phyloP scores from a whole-genome alignment of 352 stramenopile genomes.

The Albugo candida region DNA sequence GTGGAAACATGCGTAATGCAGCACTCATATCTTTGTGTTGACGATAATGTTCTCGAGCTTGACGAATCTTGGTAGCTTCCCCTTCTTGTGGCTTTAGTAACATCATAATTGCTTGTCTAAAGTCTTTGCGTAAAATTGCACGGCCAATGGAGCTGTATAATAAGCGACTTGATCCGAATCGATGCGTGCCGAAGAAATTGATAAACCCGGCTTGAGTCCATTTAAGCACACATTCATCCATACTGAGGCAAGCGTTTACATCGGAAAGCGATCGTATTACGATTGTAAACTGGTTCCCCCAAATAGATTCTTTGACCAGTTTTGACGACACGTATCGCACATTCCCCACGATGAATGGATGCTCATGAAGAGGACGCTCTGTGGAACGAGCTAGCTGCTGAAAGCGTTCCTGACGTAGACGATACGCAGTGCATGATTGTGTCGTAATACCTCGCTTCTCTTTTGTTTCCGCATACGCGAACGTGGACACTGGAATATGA shows the following conservation, averaged over 20 bases:
- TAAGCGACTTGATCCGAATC: slow-evolving; percentile 83
- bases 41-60: slow-evolving; percentile 57
- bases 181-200: slow-evolving; percentile 95
- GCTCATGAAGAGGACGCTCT: slow-evolving; percentile 30
- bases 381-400: slow-evolving; percentile 21
- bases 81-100: slow-evolving; percentile 76
- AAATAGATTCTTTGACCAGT: slow-evolving; percentile 72
- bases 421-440: slow-evolving; percentile 87
- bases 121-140: slow-evolving; percentile 86
- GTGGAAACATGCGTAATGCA: slow-evolving; percentile 53
- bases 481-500: slow-evolving; percentile 36
- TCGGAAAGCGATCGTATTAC: slow-evolving; percentile 79
- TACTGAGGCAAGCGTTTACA: slow-evolving; percentile 20
- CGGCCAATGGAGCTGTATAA: slow-evolving; percentile 73
- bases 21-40: slow-evolving; percentile 68
- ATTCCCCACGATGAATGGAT: slow-evolving; percentile 79
- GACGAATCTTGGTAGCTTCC: slow-evolving; percentile 60
- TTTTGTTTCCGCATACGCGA: slow-evolving; percentile 90
- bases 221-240: slow-evolving; percentile 15
- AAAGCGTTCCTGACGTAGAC: slow-evolving; percentile 38
- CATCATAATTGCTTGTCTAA: slow-evolving; percentile 80
- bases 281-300: slow-evolving; percentile 87
- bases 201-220: slow-evolving; percentile 80
- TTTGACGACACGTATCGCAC: slow-evolving; percentile 79
- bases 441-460: slow-evolving; percentile 92